Evolutionary conservation across 306 rosid genomes (phyloP), one percentile per base, ranked within the genome.

Genomic region (Dryas alaskensis): DNA sequence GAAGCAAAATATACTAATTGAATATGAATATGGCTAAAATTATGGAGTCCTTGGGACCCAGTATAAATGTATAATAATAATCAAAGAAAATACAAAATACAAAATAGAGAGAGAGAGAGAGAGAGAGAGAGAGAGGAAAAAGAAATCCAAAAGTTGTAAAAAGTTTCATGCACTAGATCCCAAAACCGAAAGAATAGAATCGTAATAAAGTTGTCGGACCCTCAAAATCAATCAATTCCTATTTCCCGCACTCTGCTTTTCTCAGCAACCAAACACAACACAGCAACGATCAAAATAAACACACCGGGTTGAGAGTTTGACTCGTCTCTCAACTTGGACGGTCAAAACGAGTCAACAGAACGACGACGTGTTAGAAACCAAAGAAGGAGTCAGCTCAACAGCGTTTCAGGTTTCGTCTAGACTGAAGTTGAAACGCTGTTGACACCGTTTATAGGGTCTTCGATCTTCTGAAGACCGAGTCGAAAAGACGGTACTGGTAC

Each of bases 101-200:
- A 31, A 31, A 31, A 2, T 31, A 57, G 67, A 57, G 42, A 3
- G 22, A 5, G 22, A 54, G 31, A 17, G 10, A 8, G 53, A 12
- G 13, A 9, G 14, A 48, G 14, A 11, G 4, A 10, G 52, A 45
- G 27, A 64, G 67, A 60, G 72, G 67, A 65, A 51, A 67, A 68
- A 50, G 47, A 37, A 57, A 72, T 58, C 37, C 37, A 58, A 79
- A 74, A 74, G 66, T 65, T 4, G 67, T 14, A 14, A 25, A 71
- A 25, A 45, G 6, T 43, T 50, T 17, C 61, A 25, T 51, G 79
- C 72, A 69, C 72, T 45, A 77, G 80, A 80, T 75, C 84, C 73
- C 80, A 55, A 80, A 61, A 53, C 76, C 19, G 37, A 37, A 75
- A 59, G 50, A 12, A 70, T 8, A 52, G 39, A 55, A 53, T 76